Evolutionary conservation across 169 alveolate species (phyloP).

Genomic region (Cytauxzoon felis): DNA sequence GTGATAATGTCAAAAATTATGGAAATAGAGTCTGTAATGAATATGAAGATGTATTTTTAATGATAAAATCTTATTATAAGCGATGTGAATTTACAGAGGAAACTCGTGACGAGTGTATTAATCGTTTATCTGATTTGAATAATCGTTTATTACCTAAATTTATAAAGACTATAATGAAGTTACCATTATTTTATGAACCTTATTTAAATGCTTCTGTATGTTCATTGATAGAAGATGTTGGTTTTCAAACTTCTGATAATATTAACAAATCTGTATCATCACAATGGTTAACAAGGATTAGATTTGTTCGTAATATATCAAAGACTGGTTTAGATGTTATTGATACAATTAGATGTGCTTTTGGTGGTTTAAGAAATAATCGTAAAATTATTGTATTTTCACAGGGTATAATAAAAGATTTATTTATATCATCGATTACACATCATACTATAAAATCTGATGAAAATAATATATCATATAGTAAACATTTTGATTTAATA

Average conservation of each 20-base stretch:
- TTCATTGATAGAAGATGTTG: slow-evolving; percentile 8
- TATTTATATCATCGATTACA: slow-evolving; percentile 8
- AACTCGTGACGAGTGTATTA: slow-evolving; percentile 18
- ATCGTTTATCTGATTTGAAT: slow-evolving; percentile 23
- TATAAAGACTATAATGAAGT: slow-evolving; percentile 6
- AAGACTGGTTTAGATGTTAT: slow-evolving; percentile 14
- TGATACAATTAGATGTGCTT: slow-evolving; percentile 25
- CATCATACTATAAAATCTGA: slow-evolving; percentile 4
- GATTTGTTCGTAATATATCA: background rate
- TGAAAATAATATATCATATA: background rate
- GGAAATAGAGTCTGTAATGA: background rate
- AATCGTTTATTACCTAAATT: slow-evolving; percentile 46
- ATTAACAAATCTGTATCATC: background rate
- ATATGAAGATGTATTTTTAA: slow-evolving; percentile 6
- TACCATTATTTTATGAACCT: slow-evolving; percentile 34
- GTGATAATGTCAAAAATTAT: background rate
- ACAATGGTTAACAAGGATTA: slow-evolving; percentile 1
- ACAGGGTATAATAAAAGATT: slow-evolving; percentile 23
- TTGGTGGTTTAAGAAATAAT: background rate
- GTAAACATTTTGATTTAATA: slow-evolving; percentile 2
- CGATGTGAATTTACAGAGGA: slow-evolving; percentile 8
- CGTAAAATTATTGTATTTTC: slow-evolving; percentile 38
- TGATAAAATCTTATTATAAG: background rate
- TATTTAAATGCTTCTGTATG: slow-evolving; percentile 26
- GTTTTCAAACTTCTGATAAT: slow-evolving; percentile 15